phyloP scores from a whole-genome alignment of 805 yeast genomes.

The Candida silvicultrix region DNA sequence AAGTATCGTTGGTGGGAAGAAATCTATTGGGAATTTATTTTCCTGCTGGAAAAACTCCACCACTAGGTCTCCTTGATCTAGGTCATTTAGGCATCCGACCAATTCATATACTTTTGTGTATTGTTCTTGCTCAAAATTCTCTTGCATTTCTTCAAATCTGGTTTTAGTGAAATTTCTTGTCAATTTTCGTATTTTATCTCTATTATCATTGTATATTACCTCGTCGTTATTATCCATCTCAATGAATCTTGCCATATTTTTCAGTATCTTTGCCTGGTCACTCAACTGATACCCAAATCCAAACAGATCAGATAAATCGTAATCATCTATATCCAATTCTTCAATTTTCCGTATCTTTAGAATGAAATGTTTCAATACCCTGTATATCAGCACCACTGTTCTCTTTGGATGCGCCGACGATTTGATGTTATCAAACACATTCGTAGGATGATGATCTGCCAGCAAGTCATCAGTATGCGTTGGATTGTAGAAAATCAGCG shows the following conservation, averaged over 20 bases:
- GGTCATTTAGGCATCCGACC: constrained; percentile 19
- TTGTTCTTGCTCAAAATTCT: constrained; percentile 12
- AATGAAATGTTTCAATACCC: constrained; percentile 8
- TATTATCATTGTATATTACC: constrained; percentile 2
- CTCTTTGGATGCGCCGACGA: constrained; percentile 17
- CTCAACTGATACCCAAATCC: neutral
- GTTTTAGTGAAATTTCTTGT: constrained; percentile 9
- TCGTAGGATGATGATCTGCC: constrained; percentile 9
- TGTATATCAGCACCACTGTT: constrained; percentile 6
- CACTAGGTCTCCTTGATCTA: constrained; percentile 30
- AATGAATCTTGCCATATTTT: constrained; percentile 11
- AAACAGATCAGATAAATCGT: neutral
- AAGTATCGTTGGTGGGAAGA: constrained; percentile 22
- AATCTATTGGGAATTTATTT: constrained; percentile 25
- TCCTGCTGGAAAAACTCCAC: constrained; percentile 35
- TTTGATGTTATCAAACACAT: constrained; percentile 7
- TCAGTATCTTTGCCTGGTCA: constrained; percentile 18
- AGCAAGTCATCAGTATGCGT: constrained; percentile 10
- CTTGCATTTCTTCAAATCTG: constrained; percentile 16
- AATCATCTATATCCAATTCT: constrained; percentile 9
- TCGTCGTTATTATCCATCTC: constrained; percentile 18
- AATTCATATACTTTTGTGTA: constrained; percentile 16
- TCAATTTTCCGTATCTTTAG: constrained; percentile 5
- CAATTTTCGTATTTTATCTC: constrained; percentile 8
- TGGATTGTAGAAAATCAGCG: constrained; percentile 12